Evolutionary conservation across 2,329 filamentous ascomycete species (phyloP).

Genomic region (Aschersonia sp.): DNA sequence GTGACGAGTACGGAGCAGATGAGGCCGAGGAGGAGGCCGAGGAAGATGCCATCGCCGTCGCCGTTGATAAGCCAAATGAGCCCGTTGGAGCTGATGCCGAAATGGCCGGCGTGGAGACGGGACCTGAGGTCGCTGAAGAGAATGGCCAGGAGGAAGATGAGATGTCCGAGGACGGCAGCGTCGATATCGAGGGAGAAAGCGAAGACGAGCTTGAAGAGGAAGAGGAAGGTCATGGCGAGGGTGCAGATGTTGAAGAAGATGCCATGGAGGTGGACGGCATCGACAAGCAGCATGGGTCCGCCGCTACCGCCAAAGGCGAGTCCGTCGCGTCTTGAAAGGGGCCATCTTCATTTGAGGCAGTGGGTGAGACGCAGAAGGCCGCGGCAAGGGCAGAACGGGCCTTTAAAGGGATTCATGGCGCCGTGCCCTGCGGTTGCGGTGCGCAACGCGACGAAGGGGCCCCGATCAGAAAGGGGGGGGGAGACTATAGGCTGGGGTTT

Average conservation of each 20-base stretch:
- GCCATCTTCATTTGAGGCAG: too few species aligned
- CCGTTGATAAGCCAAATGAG: constrained; percentile 25
- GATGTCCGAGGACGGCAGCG: constrained; percentile 58
- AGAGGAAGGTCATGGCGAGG: constrained; percentile 20
- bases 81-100: constrained; percentile 48
- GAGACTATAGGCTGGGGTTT: too few species aligned
- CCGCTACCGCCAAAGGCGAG: constrained; percentile 14
- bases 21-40: constrained; percentile 63
- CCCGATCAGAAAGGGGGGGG: too few species aligned
- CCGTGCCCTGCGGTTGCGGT: too few species aligned
- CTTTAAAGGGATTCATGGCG: too few species aligned
- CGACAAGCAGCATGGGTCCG: constrained; percentile 15
- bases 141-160: constrained; percentile 48
- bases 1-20: constrained; percentile 81
- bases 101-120: constrained; percentile 56
- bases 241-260: constrained; percentile 19
- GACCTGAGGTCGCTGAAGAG: constrained; percentile 16
- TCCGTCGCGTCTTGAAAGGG: constrained; percentile 14
- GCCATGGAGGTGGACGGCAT: constrained; percentile 35
- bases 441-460: too few species aligned
- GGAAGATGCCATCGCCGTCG: constrained; percentile 36
- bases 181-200: constrained; percentile 66
- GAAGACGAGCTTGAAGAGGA: constrained; percentile 53
- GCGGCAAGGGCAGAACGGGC: too few species aligned
- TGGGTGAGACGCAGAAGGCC: too few species aligned